These are phyloP conservation scores for Fusarium avenaceum DNA, from an alignment of 2,329 filamentous ascomycete genomes.

Conservation along the genomic window DNA sequence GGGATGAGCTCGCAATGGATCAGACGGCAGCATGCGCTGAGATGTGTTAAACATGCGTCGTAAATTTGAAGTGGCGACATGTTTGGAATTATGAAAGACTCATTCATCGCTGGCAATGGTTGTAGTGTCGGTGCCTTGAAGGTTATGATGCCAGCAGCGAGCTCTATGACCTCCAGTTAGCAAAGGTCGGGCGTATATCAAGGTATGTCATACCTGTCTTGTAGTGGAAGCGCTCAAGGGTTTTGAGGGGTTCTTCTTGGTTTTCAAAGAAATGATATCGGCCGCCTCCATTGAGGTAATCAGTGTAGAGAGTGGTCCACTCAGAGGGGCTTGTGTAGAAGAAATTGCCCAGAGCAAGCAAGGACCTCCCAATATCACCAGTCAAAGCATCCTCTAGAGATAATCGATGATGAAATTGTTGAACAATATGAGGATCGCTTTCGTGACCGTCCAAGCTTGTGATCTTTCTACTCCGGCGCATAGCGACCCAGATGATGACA, in stretches of 20 bases:
- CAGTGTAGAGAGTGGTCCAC: conserved; percentile 1
- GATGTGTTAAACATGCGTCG: conserved; percentile 3
- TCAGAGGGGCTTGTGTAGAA: conserved; percentile 24
- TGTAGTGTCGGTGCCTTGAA: neutral
- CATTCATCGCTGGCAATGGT: neutral
- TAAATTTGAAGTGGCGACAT: conserved; percentile 5
- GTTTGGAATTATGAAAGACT: neutral
- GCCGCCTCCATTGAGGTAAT: neutral
- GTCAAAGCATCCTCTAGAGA: conserved; percentile 11
- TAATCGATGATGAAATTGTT: conserved; percentile 16
- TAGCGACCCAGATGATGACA: conserved; percentile 20
- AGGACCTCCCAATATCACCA: neutral
- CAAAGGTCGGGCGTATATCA: fast-evolving
- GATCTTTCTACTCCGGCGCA: conserved; percentile 11
- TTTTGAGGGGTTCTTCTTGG: conserved; percentile 21
- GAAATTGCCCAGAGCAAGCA: conserved; percentile 16
- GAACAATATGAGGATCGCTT: conserved; percentile 4
- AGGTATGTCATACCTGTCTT: conserved; percentile 3
- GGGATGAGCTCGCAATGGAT: conserved; percentile 14
- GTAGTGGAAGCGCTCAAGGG: conserved; percentile 15
- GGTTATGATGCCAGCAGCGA: conserved; percentile 19
- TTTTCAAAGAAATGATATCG: conserved; percentile 13
- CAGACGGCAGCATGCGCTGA: conserved; percentile 16
- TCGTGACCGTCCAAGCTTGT: neutral
- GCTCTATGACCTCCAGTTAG: conserved; percentile 3